Evolutionary conservation across 1,139 yeast genomes (phyloP).

Genomic region (Candida freyschussii): DNA sequence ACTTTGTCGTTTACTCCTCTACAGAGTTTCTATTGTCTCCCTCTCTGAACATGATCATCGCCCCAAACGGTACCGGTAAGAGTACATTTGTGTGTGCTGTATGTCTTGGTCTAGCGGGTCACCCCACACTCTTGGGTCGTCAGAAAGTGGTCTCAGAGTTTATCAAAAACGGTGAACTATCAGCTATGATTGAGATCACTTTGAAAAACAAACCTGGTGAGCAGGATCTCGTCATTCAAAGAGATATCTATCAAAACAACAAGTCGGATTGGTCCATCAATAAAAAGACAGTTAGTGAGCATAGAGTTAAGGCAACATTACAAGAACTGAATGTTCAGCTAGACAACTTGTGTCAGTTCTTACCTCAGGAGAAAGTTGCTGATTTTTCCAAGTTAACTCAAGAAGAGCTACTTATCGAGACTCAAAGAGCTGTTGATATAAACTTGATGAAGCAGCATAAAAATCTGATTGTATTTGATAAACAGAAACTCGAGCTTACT

Average conservation of each 20-base stretch:
- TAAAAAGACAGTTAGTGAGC: conserved; percentile 38
- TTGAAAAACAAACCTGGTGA: conserved; percentile 41
- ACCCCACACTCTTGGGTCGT: conserved; percentile 73
- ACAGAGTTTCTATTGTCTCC: conserved; percentile 83
- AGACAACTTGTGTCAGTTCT: conserved; percentile 87
- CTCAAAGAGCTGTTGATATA: conserved; percentile 76
- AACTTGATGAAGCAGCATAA: conserved; percentile 55
- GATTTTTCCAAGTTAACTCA: conserved; percentile 84
- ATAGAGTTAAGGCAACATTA: conserved; percentile 42
- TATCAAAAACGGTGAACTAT: conserved; percentile 66
- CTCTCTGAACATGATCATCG: conserved; percentile 84
- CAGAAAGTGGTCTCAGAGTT: conserved; percentile 62
- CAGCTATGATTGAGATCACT: conserved; percentile 59
- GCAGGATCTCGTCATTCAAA: conserved; percentile 33
- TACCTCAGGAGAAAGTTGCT: conserved; percentile 94
- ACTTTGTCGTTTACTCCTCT: conserved; percentile 78
- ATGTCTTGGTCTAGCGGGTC: conserved; percentile 85
- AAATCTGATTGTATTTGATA: conserved; percentile 49
- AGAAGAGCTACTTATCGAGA: conserved; percentile 66
- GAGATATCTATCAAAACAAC: conserved; percentile 36
- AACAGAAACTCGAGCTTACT: conserved; percentile 27
- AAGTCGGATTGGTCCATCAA: conserved; percentile 63
- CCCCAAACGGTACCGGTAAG: conserved; percentile 97
- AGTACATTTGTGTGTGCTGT: conserved; percentile 92
- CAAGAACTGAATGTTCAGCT: conserved; percentile 67